Conservation (phyloP, 306 rosid genomes). For the Astragalus membranaceus region DNA sequence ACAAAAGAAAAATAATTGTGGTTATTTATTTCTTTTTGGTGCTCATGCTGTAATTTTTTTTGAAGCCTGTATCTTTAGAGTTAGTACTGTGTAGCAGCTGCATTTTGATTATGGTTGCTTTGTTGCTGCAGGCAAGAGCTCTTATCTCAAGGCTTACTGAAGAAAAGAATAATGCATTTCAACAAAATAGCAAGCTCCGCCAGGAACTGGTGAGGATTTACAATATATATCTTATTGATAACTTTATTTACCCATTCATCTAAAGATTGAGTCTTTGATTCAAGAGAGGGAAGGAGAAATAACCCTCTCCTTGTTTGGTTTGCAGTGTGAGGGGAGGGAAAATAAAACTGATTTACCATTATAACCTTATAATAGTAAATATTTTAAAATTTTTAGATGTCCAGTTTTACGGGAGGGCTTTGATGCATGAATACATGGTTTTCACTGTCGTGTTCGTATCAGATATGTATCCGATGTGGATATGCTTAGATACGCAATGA, state of each 20-base stretch:
- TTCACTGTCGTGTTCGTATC: too few species aligned
- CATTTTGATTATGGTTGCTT: conserved; percentile 14
- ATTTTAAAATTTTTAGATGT: neutral
- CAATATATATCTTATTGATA: neutral
- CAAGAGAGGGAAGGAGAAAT: neutral
- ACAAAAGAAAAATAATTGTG: neutral
- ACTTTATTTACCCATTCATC: neutral
- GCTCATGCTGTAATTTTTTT: neutral
- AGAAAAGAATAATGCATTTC: conserved; percentile 64
- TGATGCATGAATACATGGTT: too few species aligned
- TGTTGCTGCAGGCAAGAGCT: conserved; percentile 69
- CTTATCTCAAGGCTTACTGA: conserved; percentile 60
- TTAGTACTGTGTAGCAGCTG: neutral
- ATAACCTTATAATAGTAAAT: neutral
- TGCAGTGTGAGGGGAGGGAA: neutral
- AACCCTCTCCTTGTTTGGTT: neutral
- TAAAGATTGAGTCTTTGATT: neutral
- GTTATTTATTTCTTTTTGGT: neutral
- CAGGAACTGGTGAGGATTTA: conserved; percentile 77
- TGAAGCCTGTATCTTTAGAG: neutral
- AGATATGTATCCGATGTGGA: too few species aligned
- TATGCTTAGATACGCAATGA: too few species aligned
- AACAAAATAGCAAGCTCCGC: conserved; percentile 63
- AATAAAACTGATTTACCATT: neutral
- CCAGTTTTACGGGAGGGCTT: neutral